Base-by-base conservation (phyloP, 2,329 filamentous ascomycete genomes). In the Claviceps sp. region DNA sequence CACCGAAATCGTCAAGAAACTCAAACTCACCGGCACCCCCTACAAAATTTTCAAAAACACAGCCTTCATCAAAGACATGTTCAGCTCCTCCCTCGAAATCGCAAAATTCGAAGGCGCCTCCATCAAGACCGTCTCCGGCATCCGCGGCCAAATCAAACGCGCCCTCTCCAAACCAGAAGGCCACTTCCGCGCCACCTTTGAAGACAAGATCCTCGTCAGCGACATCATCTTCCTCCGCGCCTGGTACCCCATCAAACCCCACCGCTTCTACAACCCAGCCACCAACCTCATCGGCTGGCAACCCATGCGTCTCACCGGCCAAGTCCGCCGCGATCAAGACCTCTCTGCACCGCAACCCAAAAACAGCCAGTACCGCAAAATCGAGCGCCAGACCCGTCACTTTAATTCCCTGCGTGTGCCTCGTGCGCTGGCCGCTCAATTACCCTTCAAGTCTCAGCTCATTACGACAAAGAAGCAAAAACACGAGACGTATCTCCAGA, bases 41-140 rank as follows among this genome's bases (percentile, higher is more conserved):
- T 94, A 93, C 78, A 97, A 97, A 72, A 94, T 97, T 69, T 97
- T 94, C 81, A 95, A 95, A 71, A 98, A 98, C 73, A 98, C 93
- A 0, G 90, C 93, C 41, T 98, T 98, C 66, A 89, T 98, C 72
- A 94, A 93, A 68, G 89, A 95, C 71, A 98, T 98, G 93, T 98
- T 98, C 76, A 89, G 81, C 64, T 84, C 85, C 0, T 78, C 89
- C 0, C 82, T 98, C 43, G 93, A 98, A 66, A 93, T 98, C 58
- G 91, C 93, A 62, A 98, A 97, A 66, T 98, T 98, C 63, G 93
- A 98, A 72, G 93, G 93, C 53, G 93, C 93, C 9, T 83, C 87
- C 52, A 91, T 98, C 71, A 89, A 90, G 64, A 98, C 94, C 0
- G 94, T 98, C 24, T 96, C 90, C 1, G 94, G 94, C 50, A 83